Evolutionary conservation across 2,329 filamentous ascomycete species (phyloP).

Genomic region (Fusarium verrucosum): DNA sequence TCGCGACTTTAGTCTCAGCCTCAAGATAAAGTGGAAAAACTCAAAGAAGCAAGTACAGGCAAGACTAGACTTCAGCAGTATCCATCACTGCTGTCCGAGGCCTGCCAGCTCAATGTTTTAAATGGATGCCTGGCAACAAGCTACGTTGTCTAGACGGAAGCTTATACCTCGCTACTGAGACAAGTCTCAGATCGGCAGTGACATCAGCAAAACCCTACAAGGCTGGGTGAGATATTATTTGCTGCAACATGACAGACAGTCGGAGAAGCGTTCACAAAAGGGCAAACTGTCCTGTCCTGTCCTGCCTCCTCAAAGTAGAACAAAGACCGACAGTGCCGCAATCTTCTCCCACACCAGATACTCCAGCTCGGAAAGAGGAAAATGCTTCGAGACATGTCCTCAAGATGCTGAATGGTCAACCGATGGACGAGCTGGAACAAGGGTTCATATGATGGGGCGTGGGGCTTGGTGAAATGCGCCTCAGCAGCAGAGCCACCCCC

Average conservation of each 20-base stretch:
- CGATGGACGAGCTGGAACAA: conserved; percentile 34
- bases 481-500: conserved; percentile 39
- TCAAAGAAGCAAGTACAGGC: neutral
- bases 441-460: conserved; percentile 31
- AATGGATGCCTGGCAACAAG: conserved; percentile 13
- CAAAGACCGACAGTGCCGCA: conserved; percentile 26
- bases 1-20: conserved; percentile 39
- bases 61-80: neutral
- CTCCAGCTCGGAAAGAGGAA: conserved; percentile 29
- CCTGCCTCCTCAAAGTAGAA: conserved; percentile 26
- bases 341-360: conserved; percentile 7
- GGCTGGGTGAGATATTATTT: conserved; percentile 32
- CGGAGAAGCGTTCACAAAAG: neutral
- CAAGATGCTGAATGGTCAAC: conserved; percentile 34
- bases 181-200: conserved; percentile 37
- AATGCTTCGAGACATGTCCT: conserved; percentile 34
- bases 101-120: conserved; percentile 8
- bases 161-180: conserved; percentile 26
- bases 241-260: neutral
- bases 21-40: conserved; percentile 42
- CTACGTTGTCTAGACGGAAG: neutral
- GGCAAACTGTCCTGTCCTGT: too few species aligned
- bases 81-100: neutral
- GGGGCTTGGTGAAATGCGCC: conserved; percentile 43
- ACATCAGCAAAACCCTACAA: conserved; percentile 42